These are phyloP conservation scores for Colletotrichum incanum DNA, from an alignment of 2,329 filamentous ascomycete species.

Conservation along the genomic window DNA sequence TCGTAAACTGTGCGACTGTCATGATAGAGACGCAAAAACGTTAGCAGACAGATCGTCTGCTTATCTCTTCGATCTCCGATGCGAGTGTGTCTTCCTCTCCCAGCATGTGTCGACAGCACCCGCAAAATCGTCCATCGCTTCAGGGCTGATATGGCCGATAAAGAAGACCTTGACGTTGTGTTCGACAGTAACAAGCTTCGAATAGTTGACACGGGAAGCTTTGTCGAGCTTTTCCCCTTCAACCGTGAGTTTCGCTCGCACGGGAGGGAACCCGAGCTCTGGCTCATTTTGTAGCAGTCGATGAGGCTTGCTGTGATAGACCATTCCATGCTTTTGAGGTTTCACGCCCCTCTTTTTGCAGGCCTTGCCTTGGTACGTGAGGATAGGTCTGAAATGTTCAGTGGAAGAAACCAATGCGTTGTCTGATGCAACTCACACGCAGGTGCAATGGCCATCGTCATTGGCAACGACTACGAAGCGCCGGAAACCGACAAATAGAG, in stretches of 20 bases:
- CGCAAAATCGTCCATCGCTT: slow-evolving; percentile 59
- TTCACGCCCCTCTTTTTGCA: slow-evolving; percentile 70
- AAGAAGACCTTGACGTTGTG: slow-evolving; percentile 73
- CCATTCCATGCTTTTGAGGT: slow-evolving; percentile 68
- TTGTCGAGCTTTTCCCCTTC: slow-evolving; percentile 62
- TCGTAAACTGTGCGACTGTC: slow-evolving; percentile 5
- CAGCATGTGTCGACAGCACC: slow-evolving; percentile 67
- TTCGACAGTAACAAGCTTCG: slow-evolving; percentile 69
- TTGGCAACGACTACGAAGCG: slow-evolving; percentile 70
- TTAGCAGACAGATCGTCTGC: slow-evolving; percentile 2
- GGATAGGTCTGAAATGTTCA: slow-evolving; percentile 62
- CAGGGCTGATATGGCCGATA: slow-evolving; percentile 62
- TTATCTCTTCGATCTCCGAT: slow-evolving; percentile 34
- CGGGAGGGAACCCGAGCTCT: slow-evolving; percentile 62
- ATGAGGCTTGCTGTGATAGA: slow-evolving; percentile 56
- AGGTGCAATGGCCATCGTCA: slow-evolving; percentile 68
- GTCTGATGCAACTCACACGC: slow-evolving; percentile 63
- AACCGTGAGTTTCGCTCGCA: slow-evolving; percentile 60
- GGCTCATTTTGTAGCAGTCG: slow-evolving; percentile 58
- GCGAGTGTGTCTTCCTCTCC: slow-evolving; percentile 60
- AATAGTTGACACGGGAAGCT: slow-evolving; percentile 72
- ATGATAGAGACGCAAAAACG: slow-evolving; percentile 23
- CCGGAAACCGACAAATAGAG: slow-evolving; percentile 66
- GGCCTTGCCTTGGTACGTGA: slow-evolving; percentile 68
- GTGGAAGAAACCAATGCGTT: background rate